Base-by-base conservation (phyloP, 2,329 filamentous ascomycete species). In the Calonectria hongkongensis region DNA sequence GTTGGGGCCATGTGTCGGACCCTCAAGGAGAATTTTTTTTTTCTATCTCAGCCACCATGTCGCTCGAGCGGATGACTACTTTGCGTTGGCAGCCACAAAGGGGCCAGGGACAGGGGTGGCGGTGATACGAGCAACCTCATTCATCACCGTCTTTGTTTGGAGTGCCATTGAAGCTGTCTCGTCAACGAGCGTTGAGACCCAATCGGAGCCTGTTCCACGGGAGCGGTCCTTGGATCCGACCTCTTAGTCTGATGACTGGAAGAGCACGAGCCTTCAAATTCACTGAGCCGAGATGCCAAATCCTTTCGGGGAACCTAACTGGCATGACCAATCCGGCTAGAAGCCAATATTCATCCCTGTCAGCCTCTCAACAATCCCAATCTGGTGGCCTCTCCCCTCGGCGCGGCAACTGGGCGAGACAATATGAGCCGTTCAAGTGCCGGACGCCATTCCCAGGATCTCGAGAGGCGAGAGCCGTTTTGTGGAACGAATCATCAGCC, bases 151-250 rank as follows among this genome's bases (percentile, higher is more conserved):
- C 51, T 28, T 21, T 68, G 68, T 50, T 58, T 66, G 43, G 41
- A 48, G 74, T 39, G 71, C 33, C 62, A 66, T 50, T 56, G 64
- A 74, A 67, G 66, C 48, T 50, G 69, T 69, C 65, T 47, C 63
- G 63, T 70, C 71, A 68, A 60, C 30, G 27, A 63, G 64, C 25
- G 27, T 47, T 8, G 51, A 68, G 25, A 48, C 77, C 54, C 77
- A 79, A 79, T 79, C 77, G 77, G 77, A 79, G 77, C 71, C 47
- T 67, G 75, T 79, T 79, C 77, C 77, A 79, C 27, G 74, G 72
- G 77, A 68, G 71, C 74, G 77, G 77, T 79, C 75, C 74, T 73
- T 71, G 66, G 71, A 60, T 48, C 68, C 54, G 67, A 62, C 73
- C n/a, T 66, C 28, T 74, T 73, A 75, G 76, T 70, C 65, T 69